These are phyloP conservation scores for Yamadazyma blattariae DNA, from an alignment of 1,139 yeast genomes.

Conservation along the genomic window DNA sequence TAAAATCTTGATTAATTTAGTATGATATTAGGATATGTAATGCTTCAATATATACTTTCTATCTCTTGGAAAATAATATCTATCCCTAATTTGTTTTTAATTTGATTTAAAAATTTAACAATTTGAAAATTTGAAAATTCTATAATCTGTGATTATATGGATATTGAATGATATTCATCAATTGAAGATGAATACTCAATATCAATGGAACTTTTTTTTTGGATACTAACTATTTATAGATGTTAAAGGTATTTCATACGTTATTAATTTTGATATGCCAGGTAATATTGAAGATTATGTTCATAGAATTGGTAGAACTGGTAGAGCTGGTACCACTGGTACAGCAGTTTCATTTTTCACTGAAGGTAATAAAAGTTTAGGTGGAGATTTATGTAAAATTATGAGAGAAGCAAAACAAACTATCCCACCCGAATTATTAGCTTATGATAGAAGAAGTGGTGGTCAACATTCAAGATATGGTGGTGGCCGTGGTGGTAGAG, in stretches of 20 bases:
- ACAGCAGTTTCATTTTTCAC: conserved; percentile 96
- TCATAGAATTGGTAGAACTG: conserved; percentile 95
- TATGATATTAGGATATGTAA: conserved; percentile 3
- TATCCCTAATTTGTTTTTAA: too few relatives aligned
- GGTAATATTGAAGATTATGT: conserved; percentile 97
- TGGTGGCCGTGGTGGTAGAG: conserved; percentile 46
- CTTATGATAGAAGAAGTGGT: conserved; percentile 52
- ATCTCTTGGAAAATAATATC: conserved; percentile 2
- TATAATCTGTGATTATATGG: too few relatives aligned
- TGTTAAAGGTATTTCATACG: conserved; percentile 94
- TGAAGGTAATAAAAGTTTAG: conserved; percentile 80
- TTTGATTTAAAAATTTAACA: too few relatives aligned
- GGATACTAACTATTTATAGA: conserved; percentile 57
- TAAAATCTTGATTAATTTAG: background rate
- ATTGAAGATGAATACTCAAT: too few relatives aligned
- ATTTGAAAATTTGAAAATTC: too few relatives aligned
- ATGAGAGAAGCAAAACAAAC: conserved; percentile 95
- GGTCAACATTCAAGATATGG: conserved; percentile 60
- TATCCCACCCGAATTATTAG: conserved; percentile 63
- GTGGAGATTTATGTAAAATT: conserved; percentile 86
- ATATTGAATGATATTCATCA: too few relatives aligned
- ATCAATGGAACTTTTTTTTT: too few relatives aligned
- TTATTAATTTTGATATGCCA: conserved; percentile 95
- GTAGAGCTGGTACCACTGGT: conserved; percentile 97
- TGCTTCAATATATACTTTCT: conserved; percentile 5